These are phyloP conservation scores for Wickerhamomyces sp. DNA, from an alignment of 1,139 yeast genomes.

Conservation along the genomic window DNA sequence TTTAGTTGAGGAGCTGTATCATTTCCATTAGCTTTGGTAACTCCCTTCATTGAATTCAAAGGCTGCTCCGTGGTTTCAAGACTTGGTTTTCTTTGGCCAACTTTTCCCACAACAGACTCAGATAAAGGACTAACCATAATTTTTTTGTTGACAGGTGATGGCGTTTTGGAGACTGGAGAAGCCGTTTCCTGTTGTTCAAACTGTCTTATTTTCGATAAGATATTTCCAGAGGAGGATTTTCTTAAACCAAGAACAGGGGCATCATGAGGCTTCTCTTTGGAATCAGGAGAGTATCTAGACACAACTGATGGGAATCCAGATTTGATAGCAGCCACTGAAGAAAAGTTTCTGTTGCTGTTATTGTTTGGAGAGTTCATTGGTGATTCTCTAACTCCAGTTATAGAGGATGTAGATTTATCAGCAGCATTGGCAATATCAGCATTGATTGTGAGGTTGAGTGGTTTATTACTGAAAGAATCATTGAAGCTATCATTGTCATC, in stretches of 20 bases:
- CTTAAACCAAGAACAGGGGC: conserved; percentile 14
- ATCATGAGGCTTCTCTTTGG: neutral
- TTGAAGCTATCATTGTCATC: conserved; percentile 28
- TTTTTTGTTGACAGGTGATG: conserved; percentile 20
- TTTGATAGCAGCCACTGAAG: conserved; percentile 3
- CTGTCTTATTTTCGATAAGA: conserved; percentile 27
- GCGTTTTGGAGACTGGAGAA: conserved; percentile 6
- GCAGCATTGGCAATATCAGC: conserved; percentile 12
- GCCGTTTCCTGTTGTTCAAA: conserved; percentile 22
- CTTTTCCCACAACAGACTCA: conserved; percentile 24
- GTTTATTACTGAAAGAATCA: conserved; percentile 11
- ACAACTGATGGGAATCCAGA: conserved; percentile 11
- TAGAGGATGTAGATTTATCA: conserved; percentile 3
- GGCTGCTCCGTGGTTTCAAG: conserved; percentile 1
- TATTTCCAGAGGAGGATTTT: conserved; percentile 24
- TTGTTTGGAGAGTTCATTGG: neutral
- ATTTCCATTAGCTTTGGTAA: neutral
- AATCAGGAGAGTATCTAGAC: conserved; percentile 14
- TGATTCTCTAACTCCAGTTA: conserved; percentile 1
- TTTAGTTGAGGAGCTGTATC: neutral
- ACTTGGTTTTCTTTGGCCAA: conserved; percentile 28
- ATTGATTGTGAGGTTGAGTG: conserved; percentile 16
- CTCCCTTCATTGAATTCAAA: neutral
- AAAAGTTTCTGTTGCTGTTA: conserved; percentile 1
- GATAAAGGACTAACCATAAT: conserved; percentile 18